Conservation (phyloP, 768 basidiomycete genomes). For the Russula sp. region DNA sequence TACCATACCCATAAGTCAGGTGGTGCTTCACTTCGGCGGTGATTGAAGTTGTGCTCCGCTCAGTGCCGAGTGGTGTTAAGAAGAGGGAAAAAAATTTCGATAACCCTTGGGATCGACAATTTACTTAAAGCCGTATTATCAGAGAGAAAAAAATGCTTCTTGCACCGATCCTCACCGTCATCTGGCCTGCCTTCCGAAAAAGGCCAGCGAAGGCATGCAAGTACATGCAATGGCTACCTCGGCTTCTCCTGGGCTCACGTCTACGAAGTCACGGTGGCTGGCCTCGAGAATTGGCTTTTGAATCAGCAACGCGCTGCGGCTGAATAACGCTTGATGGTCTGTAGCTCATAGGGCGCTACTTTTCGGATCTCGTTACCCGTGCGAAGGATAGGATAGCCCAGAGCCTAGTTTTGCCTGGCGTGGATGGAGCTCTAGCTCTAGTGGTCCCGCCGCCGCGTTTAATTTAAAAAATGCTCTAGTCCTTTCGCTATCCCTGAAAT, state of each 20-base stretch:
- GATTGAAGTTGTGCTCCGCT: background rate
- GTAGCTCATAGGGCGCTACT: too few relatives aligned
- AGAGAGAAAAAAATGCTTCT: background rate
- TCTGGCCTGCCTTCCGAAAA: background rate
- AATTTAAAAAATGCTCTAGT: background rate
- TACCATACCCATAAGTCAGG: background rate
- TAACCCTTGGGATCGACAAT: background rate
- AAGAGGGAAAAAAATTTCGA: background rate
- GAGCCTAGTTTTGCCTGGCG: background rate
- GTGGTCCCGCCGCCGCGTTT: background rate
- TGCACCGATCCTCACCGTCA: slow-evolving; percentile 5
- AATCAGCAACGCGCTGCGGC: too few relatives aligned
- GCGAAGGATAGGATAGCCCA: background rate
- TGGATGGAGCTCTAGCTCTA: background rate
- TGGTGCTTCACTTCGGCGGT: background rate
- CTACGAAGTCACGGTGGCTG: too few relatives aligned
- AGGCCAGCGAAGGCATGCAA: background rate
- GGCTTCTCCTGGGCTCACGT: background rate
- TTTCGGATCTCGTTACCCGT: too few relatives aligned
- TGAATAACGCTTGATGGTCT: too few relatives aligned
- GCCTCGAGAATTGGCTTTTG: too few relatives aligned
- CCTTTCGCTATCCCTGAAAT: background rate
- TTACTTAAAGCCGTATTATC: slow-evolving; percentile 6
- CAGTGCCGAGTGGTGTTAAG: too few relatives aligned
- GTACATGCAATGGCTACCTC: background rate